These are phyloP conservation scores for Solanum rostratum DNA, from an alignment of 257 asterid genomes.

Conservation along the genomic window DNA sequence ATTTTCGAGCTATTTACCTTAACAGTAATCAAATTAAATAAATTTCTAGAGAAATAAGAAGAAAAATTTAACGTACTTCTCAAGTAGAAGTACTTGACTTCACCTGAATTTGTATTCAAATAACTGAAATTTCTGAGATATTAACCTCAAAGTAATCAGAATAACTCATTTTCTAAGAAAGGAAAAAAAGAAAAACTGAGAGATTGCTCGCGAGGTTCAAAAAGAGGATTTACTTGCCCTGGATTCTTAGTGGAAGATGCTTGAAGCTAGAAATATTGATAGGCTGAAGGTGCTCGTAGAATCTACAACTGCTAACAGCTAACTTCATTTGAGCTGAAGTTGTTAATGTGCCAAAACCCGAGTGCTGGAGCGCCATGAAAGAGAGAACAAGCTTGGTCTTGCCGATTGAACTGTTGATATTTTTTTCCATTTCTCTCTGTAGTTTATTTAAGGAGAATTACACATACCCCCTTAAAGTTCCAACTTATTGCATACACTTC, in stretches of 20 bases:
- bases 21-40: background rate
- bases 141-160: background rate
- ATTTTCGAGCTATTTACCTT: background rate
- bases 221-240: constrained; percentile 6
- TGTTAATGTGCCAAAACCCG: background rate
- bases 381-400: background rate
- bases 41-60: background rate
- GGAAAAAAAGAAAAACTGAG: background rate
- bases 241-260: constrained; percentile 9
- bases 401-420: background rate
- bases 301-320: constrained; percentile 2
- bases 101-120: background rate
- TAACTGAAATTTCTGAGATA: background rate
- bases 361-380: background rate
- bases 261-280: constrained; percentile 12
- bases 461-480: background rate
- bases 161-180: background rate
- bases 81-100: too few species aligned
- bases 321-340: background rate
- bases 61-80: background rate
- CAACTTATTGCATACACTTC: background rate
- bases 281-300: constrained; percentile 9
- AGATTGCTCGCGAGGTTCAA: background rate
- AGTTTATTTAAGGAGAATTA: background rate
- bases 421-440: background rate